Percentiles rank a stretch among this genome's conserved stretches.
Evolutionary conservation across 192 early-diverging fungal genomes (phyloP).

Genomic region (Umbelopsis sp.): DNA sequence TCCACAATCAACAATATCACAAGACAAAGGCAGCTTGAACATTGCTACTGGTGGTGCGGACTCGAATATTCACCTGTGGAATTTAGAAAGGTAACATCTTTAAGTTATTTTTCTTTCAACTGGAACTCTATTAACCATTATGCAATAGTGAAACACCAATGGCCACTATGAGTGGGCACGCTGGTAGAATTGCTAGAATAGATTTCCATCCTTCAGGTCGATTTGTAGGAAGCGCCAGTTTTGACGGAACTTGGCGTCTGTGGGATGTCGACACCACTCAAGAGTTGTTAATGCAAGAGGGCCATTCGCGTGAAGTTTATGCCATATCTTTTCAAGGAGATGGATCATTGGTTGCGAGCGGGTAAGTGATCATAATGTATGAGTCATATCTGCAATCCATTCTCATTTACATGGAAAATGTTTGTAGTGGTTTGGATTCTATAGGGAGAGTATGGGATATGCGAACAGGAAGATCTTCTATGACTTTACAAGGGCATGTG

Average conservation of each 20-base stretch:
- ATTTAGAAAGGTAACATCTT: conserved; percentile 64
- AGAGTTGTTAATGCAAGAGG: conserved; percentile 90
- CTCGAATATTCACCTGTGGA: conserved; percentile 80
- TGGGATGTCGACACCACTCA: conserved; percentile 83
- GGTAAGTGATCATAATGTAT: conserved; percentile 40
- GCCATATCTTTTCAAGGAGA: conserved; percentile 90
- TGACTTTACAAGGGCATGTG: conserved; percentile 89
- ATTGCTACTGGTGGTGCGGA: conserved; percentile 87
- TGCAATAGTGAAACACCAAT: conserved; percentile 66
- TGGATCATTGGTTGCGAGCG: conserved; percentile 87
- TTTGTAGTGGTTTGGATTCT: conserved; percentile 84
- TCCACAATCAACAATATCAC: conserved; percentile 69
- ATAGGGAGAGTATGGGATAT: conserved; percentile 95
- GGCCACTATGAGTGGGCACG: conserved; percentile 78
- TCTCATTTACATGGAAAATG: not conserved
- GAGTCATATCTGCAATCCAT: not conserved
- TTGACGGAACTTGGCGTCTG: conserved; percentile 94
- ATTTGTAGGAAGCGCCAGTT: conserved; percentile 72
- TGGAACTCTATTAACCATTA: not conserved
- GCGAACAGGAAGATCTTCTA: conserved; percentile 85
- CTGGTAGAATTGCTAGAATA: conserved; percentile 79
- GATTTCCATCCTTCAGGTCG: conserved; percentile 89
- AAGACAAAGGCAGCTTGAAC: conserved; percentile 61
- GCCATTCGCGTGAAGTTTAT: conserved; percentile 94
- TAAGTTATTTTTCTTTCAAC: conserved; percentile 34